Percentiles rank a stretch among this genome's conserved stretches.
Conservation (phyloP, 2,329 filamentous ascomycete genomes). For the Cercospora sojina region DNA sequence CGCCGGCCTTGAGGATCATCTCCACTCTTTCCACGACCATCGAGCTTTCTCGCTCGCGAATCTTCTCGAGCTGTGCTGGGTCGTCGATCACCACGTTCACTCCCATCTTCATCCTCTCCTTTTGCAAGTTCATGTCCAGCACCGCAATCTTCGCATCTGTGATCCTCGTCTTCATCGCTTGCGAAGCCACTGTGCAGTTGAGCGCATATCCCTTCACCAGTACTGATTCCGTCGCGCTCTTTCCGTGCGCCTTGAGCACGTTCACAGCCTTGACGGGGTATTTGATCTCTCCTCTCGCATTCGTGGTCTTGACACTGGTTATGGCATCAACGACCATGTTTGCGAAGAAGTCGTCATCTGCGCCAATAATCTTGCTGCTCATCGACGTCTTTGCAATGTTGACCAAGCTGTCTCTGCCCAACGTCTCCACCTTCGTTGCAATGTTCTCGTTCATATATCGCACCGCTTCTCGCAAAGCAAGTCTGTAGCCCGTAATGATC, state of each 20-base stretch:
- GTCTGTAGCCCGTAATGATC: constrained; percentile 96
- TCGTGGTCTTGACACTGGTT: constrained; percentile 87
- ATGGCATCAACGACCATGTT: constrained; percentile 98
- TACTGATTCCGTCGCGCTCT: constrained; percentile 82
- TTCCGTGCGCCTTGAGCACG: constrained; percentile 96
- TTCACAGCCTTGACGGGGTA: constrained; percentile 99
- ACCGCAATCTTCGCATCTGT: constrained; percentile 94
- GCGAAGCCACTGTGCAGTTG: constrained; percentile 97
- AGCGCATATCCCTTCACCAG: constrained; percentile 95
- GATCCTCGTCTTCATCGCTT: constrained; percentile 93
- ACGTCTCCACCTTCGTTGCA: constrained; percentile 87
- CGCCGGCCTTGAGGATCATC: constrained; percentile 95
- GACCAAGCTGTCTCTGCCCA: constrained; percentile 85
- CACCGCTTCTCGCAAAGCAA: constrained; percentile 91
- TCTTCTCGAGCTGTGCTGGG: constrained; percentile 95
- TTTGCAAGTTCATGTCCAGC: constrained; percentile 96
- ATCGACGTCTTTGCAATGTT: constrained; percentile 98
- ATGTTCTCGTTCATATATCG: constrained; percentile 99
- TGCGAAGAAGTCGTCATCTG: constrained; percentile 94
- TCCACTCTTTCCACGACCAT: constrained; percentile 93
- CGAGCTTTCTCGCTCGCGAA: constrained; percentile 84
- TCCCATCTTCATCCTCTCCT: constrained; percentile 98
- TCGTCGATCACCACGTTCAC: constrained; percentile 98
- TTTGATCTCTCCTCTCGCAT: constrained; percentile 86
- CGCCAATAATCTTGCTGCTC: constrained; percentile 98